Conservation (phyloP, 306 rosid species). For the Macrotyloma uniflorum region DNA sequence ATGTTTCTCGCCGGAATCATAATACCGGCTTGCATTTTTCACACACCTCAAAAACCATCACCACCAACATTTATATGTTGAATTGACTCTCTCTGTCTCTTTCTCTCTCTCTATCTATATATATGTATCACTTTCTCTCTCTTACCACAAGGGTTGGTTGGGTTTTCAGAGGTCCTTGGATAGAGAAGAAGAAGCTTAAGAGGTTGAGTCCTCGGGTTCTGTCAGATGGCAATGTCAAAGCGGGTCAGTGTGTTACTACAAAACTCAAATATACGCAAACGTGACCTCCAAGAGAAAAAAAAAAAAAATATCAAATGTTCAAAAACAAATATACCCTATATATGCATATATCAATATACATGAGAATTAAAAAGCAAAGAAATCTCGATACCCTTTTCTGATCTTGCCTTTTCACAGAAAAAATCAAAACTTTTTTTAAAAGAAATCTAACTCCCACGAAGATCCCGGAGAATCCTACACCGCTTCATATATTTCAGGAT, state of each 20-base stretch:
- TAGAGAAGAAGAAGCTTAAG: background rate
- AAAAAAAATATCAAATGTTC: background rate
- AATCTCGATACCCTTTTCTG: slow-evolving; percentile 32
- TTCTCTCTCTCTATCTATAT: background rate
- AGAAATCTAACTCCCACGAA: slow-evolving; percentile 38
- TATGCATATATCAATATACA: background rate
- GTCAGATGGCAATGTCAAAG: slow-evolving; percentile 18
- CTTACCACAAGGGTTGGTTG: background rate
- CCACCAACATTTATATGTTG: background rate
- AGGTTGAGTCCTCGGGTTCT: slow-evolving; percentile 7
- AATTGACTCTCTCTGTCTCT: background rate
- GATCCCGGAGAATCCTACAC: slow-evolving; percentile 62
- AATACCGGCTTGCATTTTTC: slow-evolving; percentile 55
- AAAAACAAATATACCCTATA: background rate
- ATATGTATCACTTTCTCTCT: background rate
- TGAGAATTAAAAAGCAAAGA: slow-evolving; percentile 16
- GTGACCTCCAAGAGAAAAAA: background rate
- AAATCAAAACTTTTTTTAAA: slow-evolving; percentile 26
- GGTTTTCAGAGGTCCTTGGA: background rate
- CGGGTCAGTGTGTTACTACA: slow-evolving; percentile 22
- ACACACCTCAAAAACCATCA: slow-evolving; percentile 31
- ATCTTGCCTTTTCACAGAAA: slow-evolving; percentile 34
- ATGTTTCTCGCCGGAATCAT: slow-evolving; percentile 66
- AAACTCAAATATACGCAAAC: slow-evolving; percentile 23
- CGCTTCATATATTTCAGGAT: slow-evolving; percentile 27